phyloP scores from a whole-genome alignment of 164 flowering plant genomes.

The Hamamelis virginiana region DNA sequence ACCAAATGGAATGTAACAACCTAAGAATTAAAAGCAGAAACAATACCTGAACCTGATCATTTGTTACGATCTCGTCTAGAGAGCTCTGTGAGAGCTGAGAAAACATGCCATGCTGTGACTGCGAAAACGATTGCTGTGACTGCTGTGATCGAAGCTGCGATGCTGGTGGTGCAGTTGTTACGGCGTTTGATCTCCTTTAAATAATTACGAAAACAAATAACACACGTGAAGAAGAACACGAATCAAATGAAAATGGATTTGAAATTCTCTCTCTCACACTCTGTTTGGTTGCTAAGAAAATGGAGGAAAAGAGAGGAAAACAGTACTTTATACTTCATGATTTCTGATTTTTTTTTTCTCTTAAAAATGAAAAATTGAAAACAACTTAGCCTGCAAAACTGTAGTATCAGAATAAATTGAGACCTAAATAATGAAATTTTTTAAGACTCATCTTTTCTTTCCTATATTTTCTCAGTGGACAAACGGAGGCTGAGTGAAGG shows the following conservation, averaged over 20 bases:
- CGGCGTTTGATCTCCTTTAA: constrained; percentile 46
- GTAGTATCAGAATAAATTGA: no score
- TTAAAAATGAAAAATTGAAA: no score
- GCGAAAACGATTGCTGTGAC: constrained; percentile 81
- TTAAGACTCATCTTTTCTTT: not conserved
- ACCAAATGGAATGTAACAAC: not conserved
- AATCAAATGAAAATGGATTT: not conserved
- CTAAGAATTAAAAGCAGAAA: not conserved
- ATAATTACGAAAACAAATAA: constrained; percentile 3
- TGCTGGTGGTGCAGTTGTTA: constrained; percentile 37
- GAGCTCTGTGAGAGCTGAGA: constrained; percentile 89
- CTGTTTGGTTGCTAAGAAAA: not conserved
- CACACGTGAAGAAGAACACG: not conserved
- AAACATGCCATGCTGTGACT: constrained; percentile 62
- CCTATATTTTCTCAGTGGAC: not conserved
- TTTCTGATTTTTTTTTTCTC: not conserved
- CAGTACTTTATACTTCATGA: not conserved
- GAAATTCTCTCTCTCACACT: not conserved
- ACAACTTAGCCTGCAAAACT: no score
- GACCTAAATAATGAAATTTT: no score
- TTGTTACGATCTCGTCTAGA: constrained; percentile 49
- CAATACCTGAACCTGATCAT: constrained; percentile 53
- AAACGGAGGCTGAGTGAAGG: not conserved
- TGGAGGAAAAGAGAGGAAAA: not conserved
- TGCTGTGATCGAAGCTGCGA: constrained; percentile 62